Conservation (phyloP, 139 green algal species). For the Edaphochlamys debaryana region DNA sequence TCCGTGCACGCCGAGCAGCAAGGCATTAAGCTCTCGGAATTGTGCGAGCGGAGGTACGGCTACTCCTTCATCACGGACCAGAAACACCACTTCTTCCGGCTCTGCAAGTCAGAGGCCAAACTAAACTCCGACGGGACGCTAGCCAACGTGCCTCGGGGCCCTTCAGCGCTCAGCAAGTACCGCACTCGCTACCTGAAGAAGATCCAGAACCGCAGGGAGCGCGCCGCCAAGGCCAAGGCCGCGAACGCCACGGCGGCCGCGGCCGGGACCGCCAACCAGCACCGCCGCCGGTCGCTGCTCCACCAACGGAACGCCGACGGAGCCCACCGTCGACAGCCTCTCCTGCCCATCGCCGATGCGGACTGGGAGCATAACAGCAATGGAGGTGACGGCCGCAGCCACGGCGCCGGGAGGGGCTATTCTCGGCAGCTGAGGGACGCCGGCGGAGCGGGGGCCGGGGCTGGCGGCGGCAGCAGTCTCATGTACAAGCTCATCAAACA, state of each 20-base stretch:
- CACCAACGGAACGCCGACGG: too few species aligned
- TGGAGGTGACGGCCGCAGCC: too few species aligned
- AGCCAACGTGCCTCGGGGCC: background rate
- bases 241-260: background rate
- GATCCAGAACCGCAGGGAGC: background rate
- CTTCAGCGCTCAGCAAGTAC: slow-evolving; percentile 1
- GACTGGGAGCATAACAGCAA: too few species aligned
- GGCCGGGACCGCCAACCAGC: too few species aligned
- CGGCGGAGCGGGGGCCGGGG: too few species aligned
- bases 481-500: slow-evolving; percentile 32
- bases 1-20: too few species aligned
- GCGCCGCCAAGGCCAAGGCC: background rate
- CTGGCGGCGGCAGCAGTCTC: background rate
- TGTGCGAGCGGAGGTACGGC: slow-evolving; percentile 22
- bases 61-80: slow-evolving; percentile 35
- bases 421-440: too few species aligned
- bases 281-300: too few species aligned
- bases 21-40: slow-evolving; percentile 24
- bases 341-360: too few species aligned
- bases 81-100: slow-evolving; percentile 30
- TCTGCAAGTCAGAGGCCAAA: slow-evolving; percentile 20
- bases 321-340: too few species aligned
- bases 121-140: background rate
- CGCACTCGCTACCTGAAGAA: slow-evolving; percentile 5
- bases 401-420: too few species aligned